Base-by-base conservation (phyloP, 257 asterid species). In the Salvia hispanica region DNA sequence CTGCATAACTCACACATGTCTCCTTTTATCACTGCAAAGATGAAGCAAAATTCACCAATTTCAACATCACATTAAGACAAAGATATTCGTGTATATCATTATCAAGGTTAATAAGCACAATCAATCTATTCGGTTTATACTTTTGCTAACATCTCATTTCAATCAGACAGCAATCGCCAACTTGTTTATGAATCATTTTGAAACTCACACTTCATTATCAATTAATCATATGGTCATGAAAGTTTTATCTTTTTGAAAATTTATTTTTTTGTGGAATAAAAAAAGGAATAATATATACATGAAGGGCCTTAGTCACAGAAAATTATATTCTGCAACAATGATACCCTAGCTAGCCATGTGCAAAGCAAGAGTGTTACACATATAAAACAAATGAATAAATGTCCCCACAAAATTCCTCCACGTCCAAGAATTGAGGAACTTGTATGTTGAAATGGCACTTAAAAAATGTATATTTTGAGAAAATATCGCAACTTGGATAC, bases 391-490 rank as follows among this genome's bases (percentile, higher is more conserved):
- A 12, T 44, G 51, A 14, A 25, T 45, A 1, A 5, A 4, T 36
- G 71, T 37, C 61, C 71, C 66, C 70, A 71, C 67, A 66, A 52
- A 66, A 66, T 66, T 59, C 70, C 28, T 53, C 15, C 62, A 66
- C 80, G 61, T 67, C 78, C 81, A 62, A 77, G 72, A 72, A 46
- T 11, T 77, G 6, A 25, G 81, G 81, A 77, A 56, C 77, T 56
- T 53, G 34, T 21, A 0, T 13, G 16, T 12, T 33, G 44, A 48
- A 48, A 64, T 72, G 56, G 12, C 69, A 40, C 21, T 9, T 18
- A 21, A 58, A 50, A 65, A 40, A 7, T 5, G 45, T 40, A 7
- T 40, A 40, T 2, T 40, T 40, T 7, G 45, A 40, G 11, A 51
- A 16, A 52, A 18, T 67, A 56, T 67, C 56, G 10, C 51, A 66